Percentiles rank a stretch among this genome's conserved stretches.
These are phyloP conservation scores for Xylariaceae sp. DNA, from an alignment of 2,329 filamentous ascomycete species.

Conservation along the genomic window DNA sequence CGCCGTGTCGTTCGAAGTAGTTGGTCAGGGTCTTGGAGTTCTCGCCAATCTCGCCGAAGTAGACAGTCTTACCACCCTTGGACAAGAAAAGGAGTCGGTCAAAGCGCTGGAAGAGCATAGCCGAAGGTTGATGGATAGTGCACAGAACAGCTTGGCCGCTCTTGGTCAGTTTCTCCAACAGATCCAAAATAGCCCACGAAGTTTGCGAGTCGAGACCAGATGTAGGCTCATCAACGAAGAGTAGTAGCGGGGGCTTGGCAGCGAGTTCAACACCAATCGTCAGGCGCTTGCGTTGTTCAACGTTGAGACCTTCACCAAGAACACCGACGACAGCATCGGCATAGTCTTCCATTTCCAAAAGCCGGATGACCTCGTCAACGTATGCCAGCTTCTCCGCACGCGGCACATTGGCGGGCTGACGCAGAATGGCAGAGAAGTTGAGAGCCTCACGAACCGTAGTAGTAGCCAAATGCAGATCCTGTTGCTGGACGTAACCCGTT, in stretches of 20 bases:
- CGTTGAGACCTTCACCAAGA: slow-evolving; percentile 77
- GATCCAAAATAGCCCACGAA: slow-evolving; percentile 83
- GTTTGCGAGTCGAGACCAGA: slow-evolving; percentile 92
- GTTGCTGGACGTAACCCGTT: slow-evolving; percentile 88
- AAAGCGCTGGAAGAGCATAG: slow-evolving; percentile 89
- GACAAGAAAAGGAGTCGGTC: slow-evolving; percentile 74
- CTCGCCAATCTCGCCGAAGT: slow-evolving; percentile 74
- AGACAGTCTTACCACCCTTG: slow-evolving; percentile 70
- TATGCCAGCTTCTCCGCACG: slow-evolving; percentile 76
- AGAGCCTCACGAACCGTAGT: slow-evolving; percentile 85
- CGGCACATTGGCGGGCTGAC: slow-evolving; percentile 71
- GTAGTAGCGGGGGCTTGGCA: slow-evolving; percentile 80
- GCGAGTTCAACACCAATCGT: slow-evolving; percentile 96
- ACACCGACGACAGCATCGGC: slow-evolving; percentile 88
- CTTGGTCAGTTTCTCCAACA: slow-evolving; percentile 84
- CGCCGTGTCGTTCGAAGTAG: slow-evolving; percentile 74
- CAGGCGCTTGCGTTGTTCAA: slow-evolving; percentile 67
- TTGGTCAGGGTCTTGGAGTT: slow-evolving; percentile 61
- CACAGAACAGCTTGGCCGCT: slow-evolving; percentile 91
- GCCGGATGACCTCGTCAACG: slow-evolving; percentile 83
- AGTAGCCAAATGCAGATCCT: slow-evolving; percentile 81
- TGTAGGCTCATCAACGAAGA: slow-evolving; percentile 93
- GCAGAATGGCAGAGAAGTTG: slow-evolving; percentile 76
- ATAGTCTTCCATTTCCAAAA: slow-evolving; percentile 85
- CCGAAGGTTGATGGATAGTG: slow-evolving; percentile 95